phyloP scores from a whole-genome alignment of 306 rosid genomes.

The Ormosia semicastrata region DNA sequence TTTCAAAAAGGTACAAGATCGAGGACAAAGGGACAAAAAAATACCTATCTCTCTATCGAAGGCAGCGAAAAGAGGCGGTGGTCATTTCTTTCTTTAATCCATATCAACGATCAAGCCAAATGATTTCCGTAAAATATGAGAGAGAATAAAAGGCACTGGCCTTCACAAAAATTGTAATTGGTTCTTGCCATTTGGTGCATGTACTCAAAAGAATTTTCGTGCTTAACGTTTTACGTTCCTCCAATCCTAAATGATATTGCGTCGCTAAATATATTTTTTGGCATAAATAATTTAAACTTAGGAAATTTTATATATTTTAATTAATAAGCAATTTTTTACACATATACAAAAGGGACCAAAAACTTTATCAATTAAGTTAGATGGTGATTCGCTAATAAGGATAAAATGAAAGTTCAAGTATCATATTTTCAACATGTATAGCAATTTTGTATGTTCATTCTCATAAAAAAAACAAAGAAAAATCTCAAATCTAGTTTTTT shows the following conservation, averaged over 20 bases:
- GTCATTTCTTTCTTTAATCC: not conserved
- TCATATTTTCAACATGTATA: not conserved
- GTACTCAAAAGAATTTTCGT: constrained; percentile 31
- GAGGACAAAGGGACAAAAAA: constrained; percentile 16
- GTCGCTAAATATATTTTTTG: no score
- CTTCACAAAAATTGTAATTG: constrained; percentile 12
- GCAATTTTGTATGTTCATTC: not conserved
- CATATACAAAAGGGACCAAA: no score
- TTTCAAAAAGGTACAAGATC: constrained; percentile 23
- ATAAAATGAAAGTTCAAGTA: not conserved
- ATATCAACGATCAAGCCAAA: constrained; percentile 5
- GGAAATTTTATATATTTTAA: no score
- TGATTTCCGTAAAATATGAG: not conserved
- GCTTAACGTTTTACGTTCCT: constrained; percentile 17
- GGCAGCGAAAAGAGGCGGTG: constrained; percentile 19
- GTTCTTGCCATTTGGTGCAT: constrained; percentile 29
- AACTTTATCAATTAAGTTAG: no score
- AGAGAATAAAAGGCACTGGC: constrained; percentile 1
- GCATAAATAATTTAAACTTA: no score
- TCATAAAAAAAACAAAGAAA: not conserved
- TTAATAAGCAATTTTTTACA: no score
- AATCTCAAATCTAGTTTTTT: not conserved
- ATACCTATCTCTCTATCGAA: constrained; percentile 36
- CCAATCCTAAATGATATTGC: not conserved
- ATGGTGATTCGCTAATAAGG: no score